phyloP scores from a whole-genome alignment of 768 basidiomycete species.

The Steccherinum ochraceum region DNA sequence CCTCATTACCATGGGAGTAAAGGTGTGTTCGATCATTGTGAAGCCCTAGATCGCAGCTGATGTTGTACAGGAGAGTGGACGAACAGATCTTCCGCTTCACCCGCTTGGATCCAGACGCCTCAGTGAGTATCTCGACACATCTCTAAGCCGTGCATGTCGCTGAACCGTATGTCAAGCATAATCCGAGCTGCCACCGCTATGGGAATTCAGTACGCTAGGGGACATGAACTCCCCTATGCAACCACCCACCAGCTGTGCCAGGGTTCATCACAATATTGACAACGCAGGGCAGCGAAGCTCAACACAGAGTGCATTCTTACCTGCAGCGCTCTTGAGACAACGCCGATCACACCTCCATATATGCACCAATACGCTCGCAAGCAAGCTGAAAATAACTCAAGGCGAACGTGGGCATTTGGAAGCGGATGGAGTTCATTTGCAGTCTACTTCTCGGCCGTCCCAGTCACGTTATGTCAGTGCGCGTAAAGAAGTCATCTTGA shows the following conservation, averaged over 20 bases:
- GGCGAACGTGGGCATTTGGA: too few relatives aligned
- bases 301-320: conserved; percentile 1
- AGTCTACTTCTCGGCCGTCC: neutral
- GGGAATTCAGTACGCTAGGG: neutral
- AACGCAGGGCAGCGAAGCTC: neutral
- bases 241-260: neutral
- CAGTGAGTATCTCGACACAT: neutral
- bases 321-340: neutral
- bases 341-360: neutral
- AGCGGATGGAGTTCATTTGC: too few relatives aligned
- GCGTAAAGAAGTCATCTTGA: conserved; percentile 5
- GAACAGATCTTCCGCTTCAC: neutral
- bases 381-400: conserved; percentile 3
- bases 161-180: neutral
- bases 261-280: conserved; percentile 2
- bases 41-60: neutral
- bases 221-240: conserved; percentile 1
- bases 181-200: neutral
- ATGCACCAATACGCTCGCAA: conserved; percentile 1
- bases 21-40: neutral
- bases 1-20: neutral
- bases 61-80: neutral
- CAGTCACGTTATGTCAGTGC: neutral
- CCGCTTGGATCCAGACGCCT: neutral
- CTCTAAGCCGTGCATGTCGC: neutral